These are phyloP conservation scores for Macadamia tetraphylla DNA, from an alignment of 164 flowering plant genomes.

Conservation along the genomic window DNA sequence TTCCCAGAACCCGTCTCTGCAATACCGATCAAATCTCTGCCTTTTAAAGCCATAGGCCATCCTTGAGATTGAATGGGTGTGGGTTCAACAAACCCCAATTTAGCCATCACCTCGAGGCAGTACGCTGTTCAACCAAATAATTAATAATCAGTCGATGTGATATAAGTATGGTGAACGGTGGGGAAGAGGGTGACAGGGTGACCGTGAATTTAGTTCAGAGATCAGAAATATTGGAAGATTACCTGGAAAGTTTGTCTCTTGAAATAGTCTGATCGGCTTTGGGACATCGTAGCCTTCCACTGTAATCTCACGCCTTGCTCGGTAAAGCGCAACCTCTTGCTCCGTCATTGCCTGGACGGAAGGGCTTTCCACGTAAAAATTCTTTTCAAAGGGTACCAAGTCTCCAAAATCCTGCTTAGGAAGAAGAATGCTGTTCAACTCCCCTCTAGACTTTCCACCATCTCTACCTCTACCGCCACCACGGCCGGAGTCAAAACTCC, in stretches of 20 bases:
- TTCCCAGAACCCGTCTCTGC: slow-evolving; percentile 99
- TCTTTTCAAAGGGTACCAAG: slow-evolving; percentile 82
- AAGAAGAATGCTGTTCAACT: slow-evolving; percentile 57
- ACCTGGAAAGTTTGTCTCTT: slow-evolving; percentile 90
- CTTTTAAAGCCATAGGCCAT: slow-evolving; percentile 99
- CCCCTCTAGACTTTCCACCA: slow-evolving; percentile 40
- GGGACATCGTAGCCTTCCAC: slow-evolving; percentile 89
- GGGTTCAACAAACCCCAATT: slow-evolving; percentile 88
- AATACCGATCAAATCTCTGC: slow-evolving; percentile 90
- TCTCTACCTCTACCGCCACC: slow-evolving; percentile 37
- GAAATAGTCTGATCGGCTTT: slow-evolving; percentile 64
- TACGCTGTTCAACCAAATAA: slow-evolving; percentile 35
- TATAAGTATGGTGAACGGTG: neutral
- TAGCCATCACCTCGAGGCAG: slow-evolving; percentile 74
- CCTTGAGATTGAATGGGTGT: slow-evolving; percentile 98
- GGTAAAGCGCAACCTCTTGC: slow-evolving; percentile 56
- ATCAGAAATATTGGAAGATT: neutral
- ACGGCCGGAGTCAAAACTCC: slow-evolving; percentile 26
- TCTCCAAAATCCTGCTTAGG: slow-evolving; percentile 74
- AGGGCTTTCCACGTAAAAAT: slow-evolving; percentile 70
- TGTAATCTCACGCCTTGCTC: slow-evolving; percentile 63
- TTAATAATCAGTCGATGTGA: slow-evolving; percentile 3
- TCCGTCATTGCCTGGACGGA: slow-evolving; percentile 71
- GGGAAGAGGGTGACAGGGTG: neutral
- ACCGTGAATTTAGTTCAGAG: neutral